Percentiles rank a stretch among this genome's conserved stretches.
Conservation (phyloP, 257 asterid genomes). For the Paulownia fortunei region DNA sequence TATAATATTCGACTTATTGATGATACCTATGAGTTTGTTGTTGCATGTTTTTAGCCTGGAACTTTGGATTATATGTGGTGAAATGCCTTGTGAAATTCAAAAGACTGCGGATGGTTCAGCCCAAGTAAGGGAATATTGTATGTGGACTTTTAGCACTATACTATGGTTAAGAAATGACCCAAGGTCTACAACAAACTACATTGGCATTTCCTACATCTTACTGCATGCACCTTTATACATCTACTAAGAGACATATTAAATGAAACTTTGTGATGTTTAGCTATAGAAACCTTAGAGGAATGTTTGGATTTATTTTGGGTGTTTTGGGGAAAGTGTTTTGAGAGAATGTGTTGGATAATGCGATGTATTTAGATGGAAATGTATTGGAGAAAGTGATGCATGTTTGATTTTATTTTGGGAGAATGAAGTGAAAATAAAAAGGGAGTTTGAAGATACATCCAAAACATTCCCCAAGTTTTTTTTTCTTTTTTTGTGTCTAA, state of each 20-base stretch:
- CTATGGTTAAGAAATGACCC: neutral
- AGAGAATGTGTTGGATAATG: no score
- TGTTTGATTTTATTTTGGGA: no score
- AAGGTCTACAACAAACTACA: neutral
- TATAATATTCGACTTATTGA: neutral
- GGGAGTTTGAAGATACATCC: no score
- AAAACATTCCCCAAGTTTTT: no score
- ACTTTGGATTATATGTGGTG: neutral
- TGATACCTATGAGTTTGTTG: neutral
- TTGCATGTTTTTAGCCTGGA: neutral
- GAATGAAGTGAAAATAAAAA: no score
- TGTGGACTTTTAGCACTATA: neutral
- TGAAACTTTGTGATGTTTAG: neutral
- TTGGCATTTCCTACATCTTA: neutral
- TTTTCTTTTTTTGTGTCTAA: neutral
- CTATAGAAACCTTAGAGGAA: neutral
- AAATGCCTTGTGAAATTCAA: neutral
- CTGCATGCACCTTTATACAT: neutral
- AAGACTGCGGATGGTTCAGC: neutral
- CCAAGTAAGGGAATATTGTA: neutral
- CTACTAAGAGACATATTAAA: neutral
- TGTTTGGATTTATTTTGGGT: no score
- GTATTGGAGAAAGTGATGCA: no score
- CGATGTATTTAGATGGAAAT: no score
- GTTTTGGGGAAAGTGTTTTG: no score